phyloP scores from a whole-genome alignment of 2,329 filamentous ascomycete species.

The Escovopsis weberi region DNA sequence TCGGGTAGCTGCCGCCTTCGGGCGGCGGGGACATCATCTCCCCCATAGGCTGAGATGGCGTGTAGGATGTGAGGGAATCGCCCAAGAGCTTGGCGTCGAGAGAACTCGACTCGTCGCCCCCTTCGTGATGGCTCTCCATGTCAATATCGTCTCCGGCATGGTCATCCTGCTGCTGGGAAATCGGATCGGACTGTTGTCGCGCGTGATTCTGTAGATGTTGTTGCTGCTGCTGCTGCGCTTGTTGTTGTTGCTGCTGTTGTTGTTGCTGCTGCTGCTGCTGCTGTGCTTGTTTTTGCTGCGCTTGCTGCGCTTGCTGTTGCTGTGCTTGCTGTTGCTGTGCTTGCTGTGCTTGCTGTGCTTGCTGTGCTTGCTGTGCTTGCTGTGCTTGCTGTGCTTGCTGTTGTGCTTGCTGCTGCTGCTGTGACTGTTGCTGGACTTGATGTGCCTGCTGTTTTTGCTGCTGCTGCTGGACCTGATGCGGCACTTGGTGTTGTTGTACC shows the following conservation, averaged over 20 bases:
- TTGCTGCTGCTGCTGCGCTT: constrained; percentile 16
- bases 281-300: constrained; percentile 13
- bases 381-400: constrained; percentile 10
- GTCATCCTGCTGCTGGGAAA: constrained; percentile 25
- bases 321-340: constrained; percentile 13
- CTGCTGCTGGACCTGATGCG: too few relatives aligned
- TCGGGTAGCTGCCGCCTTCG: constrained; percentile 49
- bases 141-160: constrained; percentile 37
- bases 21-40: constrained; percentile 48
- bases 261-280: constrained; percentile 13
- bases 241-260: constrained; percentile 10
- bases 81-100: constrained; percentile 33
- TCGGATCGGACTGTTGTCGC: constrained; percentile 20
- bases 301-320: constrained; percentile 10
- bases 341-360: constrained; percentile 7
- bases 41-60: constrained; percentile 40
- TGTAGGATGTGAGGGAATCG: constrained; percentile 36
- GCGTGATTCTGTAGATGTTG: constrained; percentile 14
- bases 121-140: constrained; percentile 34
- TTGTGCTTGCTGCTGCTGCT: too few relatives aligned
- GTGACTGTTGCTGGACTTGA: too few relatives aligned
- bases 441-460: too few relatives aligned
- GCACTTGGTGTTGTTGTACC: too few relatives aligned
- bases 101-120: constrained; percentile 28
- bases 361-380: constrained; percentile 9